Evolutionary conservation across 768 basidiomycete species (phyloP).

Genomic region (Mycena maculata): DNA sequence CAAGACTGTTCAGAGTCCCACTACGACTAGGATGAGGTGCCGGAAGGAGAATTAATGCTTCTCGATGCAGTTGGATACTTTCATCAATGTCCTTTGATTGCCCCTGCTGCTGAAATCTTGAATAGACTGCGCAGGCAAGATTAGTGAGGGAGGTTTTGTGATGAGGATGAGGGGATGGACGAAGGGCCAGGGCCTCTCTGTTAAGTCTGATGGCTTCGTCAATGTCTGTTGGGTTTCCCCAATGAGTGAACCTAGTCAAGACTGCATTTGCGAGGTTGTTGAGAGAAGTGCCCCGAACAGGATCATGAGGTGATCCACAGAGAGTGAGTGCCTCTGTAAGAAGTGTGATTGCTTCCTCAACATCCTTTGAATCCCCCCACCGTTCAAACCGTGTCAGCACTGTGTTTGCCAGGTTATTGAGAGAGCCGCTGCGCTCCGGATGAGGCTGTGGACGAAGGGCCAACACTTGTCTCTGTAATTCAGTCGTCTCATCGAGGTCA

Average conservation of each 20-base stretch:
- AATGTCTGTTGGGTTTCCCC: background rate
- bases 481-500: constrained; percentile 7
- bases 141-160: background rate
- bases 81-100: constrained; percentile 9
- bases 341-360: constrained; percentile 4
- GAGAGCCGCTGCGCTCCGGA: background rate
- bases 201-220: background rate
- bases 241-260: background rate
- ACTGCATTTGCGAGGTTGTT: background rate
- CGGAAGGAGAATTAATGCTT: background rate
- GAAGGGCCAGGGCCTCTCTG: background rate
- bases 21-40: constrained; percentile 2
- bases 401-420: constrained; percentile 3
- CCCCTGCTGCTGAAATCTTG: background rate
- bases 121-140: background rate
- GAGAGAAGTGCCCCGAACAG: background rate
- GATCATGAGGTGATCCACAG: too few relatives aligned
- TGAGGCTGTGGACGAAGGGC: background rate
- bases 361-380: background rate
- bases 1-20: background rate
- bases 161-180: background rate
- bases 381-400: background rate
- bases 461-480: background rate
- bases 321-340: background rate
- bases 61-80: background rate